These are phyloP conservation scores for Fusarium austroafricanum DNA, from an alignment of 2,329 filamentous ascomycete genomes.

Conservation along the genomic window DNA sequence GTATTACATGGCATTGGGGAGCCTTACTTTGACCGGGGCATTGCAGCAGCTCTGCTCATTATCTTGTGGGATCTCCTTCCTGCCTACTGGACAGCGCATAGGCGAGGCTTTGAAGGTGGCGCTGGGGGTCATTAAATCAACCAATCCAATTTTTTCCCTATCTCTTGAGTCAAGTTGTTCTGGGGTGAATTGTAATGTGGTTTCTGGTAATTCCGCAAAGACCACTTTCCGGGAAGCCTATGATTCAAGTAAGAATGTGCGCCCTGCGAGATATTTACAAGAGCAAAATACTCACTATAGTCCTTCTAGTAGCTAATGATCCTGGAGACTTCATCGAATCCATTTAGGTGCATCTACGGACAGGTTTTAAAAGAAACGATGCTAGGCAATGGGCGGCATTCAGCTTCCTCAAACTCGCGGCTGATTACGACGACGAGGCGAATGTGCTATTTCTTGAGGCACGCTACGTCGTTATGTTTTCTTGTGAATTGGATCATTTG, in stretches of 20 bases:
- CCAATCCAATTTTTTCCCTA: not conserved
- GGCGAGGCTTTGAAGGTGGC: not conserved
- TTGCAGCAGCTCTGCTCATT: constrained; percentile 9
- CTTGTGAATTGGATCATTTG: not conserved
- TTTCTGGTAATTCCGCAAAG: constrained; percentile 4
- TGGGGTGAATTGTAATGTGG: constrained; percentile 1
- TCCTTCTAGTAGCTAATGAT: not conserved
- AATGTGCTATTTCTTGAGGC: constrained; percentile 1
- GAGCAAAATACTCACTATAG: not conserved
- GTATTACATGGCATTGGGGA: not conserved
- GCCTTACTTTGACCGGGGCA: constrained; percentile 15
- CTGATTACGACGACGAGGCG: constrained; percentile 8
- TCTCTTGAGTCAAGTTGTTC: not conserved
- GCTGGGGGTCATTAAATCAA: constrained; percentile 2
- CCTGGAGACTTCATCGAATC: not conserved
- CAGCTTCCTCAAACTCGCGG: constrained; percentile 1
- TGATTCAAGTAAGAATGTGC: not conserved
- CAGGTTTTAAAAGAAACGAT: constrained; percentile 26
- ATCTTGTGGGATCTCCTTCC: not conserved
- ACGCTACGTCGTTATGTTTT: not conserved
- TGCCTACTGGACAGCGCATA: constrained; percentile 2
- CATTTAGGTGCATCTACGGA: not conserved
- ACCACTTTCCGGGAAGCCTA: not conserved
- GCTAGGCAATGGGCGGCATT: not conserved
- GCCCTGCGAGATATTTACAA: not conserved